Evolutionary conservation across 179 eudicot species (phyloP), one percentile per base, ranked within the genome.

Genomic region (Corrigiola litoralis): DNA sequence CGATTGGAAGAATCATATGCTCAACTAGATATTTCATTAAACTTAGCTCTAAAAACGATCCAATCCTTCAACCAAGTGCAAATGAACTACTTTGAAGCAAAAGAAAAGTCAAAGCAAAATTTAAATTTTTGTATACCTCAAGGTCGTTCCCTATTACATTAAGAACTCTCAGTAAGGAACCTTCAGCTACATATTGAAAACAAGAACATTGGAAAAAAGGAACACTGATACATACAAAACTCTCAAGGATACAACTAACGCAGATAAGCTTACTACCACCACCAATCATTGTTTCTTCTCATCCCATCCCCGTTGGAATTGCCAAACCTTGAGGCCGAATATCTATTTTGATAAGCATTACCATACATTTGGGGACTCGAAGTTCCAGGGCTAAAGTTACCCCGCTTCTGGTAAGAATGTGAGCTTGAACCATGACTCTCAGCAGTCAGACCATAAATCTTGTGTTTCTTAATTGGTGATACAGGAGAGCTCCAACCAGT

Each of bases 261-360:
- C 61, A 46, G 44, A 41, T 41, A 40, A 40, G 31, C 58, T 61
- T 53, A 46, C 83, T 84, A 85, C 87, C 92, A 85, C 87, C 92
- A 81, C 85, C 85, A 67, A 51, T 73, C 71, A 72, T 82, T 59
- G 54, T 76, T 74, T 80, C 90, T 79, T 55, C 88, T 72, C 67
- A 5, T 55, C 52, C 77, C 80, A 52, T 71, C 68, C 52, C 41
- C 66, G 65, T 65, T 68, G 6, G 63, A 69, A 73, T 79, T 73
- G 36, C 80, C 88, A 73, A 80, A 90, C 64, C 92, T 84, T 12
- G 89, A 75, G 4, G 84, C 77, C 47, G 89, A 79, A 65, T 42
- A 80, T 51, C 76, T 67, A 31, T 83, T 80, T 25, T 70, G 83
- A 53, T 69, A 45, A 65, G 33, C 61, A 23, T 44, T 58, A 33